These are phyloP conservation scores for Colletotrichum eleusines DNA, from an alignment of 2,329 filamentous ascomycete species.

Conservation along the genomic window DNA sequence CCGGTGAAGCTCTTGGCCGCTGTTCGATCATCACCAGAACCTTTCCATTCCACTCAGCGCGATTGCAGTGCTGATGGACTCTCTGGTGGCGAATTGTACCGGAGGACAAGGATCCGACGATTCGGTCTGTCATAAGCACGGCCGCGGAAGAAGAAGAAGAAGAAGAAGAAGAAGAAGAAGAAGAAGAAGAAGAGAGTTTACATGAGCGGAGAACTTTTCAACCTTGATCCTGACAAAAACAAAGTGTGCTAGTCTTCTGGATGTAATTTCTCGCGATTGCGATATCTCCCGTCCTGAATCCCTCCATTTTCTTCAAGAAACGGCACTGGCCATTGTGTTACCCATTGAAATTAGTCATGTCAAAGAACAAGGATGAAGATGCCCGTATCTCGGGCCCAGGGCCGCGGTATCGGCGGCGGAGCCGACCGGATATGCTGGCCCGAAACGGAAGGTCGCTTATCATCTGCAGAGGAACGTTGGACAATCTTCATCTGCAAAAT, in stretches of 20 bases:
- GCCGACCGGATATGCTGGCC: neutral
- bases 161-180: no score
- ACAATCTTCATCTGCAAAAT: conserved; percentile 18
- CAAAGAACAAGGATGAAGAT: neutral
- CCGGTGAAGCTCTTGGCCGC: no score
- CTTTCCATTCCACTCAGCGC: neutral
- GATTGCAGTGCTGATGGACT: neutral
- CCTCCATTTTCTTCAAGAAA: neutral
- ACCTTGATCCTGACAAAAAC: neutral
- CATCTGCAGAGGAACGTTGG: conserved; percentile 23
- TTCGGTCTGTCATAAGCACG: neutral
- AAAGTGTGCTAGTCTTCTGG: neutral
- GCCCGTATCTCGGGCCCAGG: neutral
- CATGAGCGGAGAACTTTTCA: neutral
- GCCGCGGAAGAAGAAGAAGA: no score
- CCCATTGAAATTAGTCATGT: neutral
- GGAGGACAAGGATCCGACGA: neutral
- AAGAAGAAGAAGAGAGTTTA: neutral
- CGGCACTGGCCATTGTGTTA: neutral
- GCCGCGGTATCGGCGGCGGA: neutral
- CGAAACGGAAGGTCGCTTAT: conserved; percentile 30
- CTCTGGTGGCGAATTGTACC: neutral
- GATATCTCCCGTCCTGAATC: neutral
- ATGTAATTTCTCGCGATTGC: neutral
- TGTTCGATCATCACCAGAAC: no score